Evolutionary conservation across 2,329 filamentous ascomycete genomes (phyloP).

Genomic region (Epichloe hybrida): DNA sequence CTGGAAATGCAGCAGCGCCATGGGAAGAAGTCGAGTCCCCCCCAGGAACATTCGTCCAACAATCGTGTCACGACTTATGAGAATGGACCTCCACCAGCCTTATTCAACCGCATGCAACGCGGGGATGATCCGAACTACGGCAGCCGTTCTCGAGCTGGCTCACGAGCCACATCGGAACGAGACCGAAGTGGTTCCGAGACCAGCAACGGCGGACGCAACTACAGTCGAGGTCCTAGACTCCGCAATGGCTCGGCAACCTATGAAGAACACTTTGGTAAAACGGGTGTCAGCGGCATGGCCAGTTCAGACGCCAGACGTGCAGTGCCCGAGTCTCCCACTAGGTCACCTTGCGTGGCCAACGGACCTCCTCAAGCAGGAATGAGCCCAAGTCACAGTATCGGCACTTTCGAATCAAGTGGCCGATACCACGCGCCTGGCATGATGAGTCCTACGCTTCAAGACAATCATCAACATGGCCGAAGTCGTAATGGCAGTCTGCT

Average conservation of each 20-base stretch:
- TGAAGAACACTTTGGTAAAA: constrained; percentile 20
- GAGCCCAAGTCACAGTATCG: constrained; percentile 4
- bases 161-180: constrained; percentile 27
- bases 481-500: constrained; percentile 24
- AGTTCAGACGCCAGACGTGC: not conserved
- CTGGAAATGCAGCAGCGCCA: constrained; percentile 33
- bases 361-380: not conserved
- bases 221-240: constrained; percentile 25
- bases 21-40: constrained; percentile 5
- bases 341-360: not conserved
- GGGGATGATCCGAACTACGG: constrained; percentile 25
- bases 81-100: constrained; percentile 28
- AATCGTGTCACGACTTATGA: constrained; percentile 30
- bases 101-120: constrained; percentile 31
- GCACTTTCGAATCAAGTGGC: constrained; percentile 6
- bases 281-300: not conserved
- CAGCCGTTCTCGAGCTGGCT: constrained; percentile 15
- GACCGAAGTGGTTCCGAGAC: constrained; percentile 43
- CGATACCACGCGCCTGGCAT: constrained; percentile 12
- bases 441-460: constrained; percentile 2
- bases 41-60: constrained; percentile 12
- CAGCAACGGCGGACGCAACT: constrained; percentile 29
- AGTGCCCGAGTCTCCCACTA: not conserved
- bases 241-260: constrained; percentile 24
- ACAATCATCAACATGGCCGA: constrained; percentile 13